Base-by-base conservation (phyloP, 225 moss, liverwort and hornwort species). In the Climacium dendroides region DNA sequence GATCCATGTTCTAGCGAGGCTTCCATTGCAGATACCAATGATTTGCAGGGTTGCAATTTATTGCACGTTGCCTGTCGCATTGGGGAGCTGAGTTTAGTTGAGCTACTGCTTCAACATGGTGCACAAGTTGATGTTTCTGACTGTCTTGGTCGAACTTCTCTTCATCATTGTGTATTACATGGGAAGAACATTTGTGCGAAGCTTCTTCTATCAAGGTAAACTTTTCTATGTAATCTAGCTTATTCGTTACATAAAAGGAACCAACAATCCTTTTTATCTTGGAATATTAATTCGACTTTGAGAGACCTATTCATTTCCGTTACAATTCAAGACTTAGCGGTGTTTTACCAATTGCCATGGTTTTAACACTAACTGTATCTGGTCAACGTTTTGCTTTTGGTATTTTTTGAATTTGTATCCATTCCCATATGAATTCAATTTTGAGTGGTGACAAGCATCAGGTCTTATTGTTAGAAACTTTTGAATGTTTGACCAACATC, bases 41-140 rank as follows among this genome's bases (percentile, higher is more conserved):
- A 91, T 75, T 64, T 92, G 88, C 90, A 88, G 79, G 96, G 96
- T 48, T 95, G 96, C 90, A 95, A 90, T 71, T 87, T 98, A 76
- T 85, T 96, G 86, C 96, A 96, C 85, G 34, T 95, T 80, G 96
- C 98, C 28, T 94, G 96, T 86, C 94, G 94, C 83, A 92, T 89
- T 76, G 98, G 96, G 59, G 94, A 96, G 74, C 92, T 94, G 53
- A 91, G 93, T 54, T 92, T 98, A 93, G 76, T 98, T 62, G 98
- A 98, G 85, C 86, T 98, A 62, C 94, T 98, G 45, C 95, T 98
- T 81, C 98, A 98, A 88, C 94, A 96, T 83, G 96, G 96, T 74
- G 96, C 96, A 34, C 91, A 93, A 89, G 91, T 98, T 74, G 93
- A 94, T 89, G 85, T 88, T 78, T 87, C 84, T 41, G 96, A 98